Percentiles rank a stretch among this genome's conserved stretches.
phyloP scores from a whole-genome alignment of 1,284 basidiomycete genomes.

The Ganoderma meredithae region DNA sequence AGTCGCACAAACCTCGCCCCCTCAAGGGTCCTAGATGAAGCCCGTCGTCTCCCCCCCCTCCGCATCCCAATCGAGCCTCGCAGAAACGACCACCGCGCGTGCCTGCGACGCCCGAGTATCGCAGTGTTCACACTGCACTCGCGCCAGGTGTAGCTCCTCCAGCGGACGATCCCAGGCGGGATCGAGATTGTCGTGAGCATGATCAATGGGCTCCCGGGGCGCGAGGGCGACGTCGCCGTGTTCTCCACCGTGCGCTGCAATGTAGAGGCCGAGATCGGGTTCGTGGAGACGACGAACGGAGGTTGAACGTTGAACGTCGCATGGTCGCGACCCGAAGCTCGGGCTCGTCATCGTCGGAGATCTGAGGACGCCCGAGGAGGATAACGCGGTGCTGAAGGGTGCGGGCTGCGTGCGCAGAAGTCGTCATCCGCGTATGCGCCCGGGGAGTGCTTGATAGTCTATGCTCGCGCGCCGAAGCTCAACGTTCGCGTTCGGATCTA shows the following conservation, averaged over 20 bases:
- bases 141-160: conserved; percentile 58
- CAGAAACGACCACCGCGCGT: conserved; percentile 19
- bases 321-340: too few relatives aligned
- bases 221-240: conserved; percentile 76
- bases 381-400: conserved; percentile 54
- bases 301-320: conserved; percentile 80
- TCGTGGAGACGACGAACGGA: conserved; percentile 70
- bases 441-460: conserved; percentile 13
- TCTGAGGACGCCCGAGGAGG: conserved; percentile 56
- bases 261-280: conserved; percentile 65
- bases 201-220: conserved; percentile 79
- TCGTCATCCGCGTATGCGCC: conserved; percentile 32
- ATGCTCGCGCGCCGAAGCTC: too few relatives aligned
- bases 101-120: conserved; percentile 44
- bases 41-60: conserved; percentile 51
- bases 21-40: too few relatives aligned
- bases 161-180: conserved; percentile 47
- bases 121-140: conserved; percentile 67
- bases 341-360: conserved; percentile 75
- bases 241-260: conserved; percentile 78
- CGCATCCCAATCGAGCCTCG: conserved; percentile 33
- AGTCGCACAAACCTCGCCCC: too few relatives aligned
- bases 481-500: neutral
- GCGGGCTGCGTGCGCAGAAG: conserved; percentile 51
- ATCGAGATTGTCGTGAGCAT: too few relatives aligned